Base-by-base conservation (phyloP, 2,329 filamentous ascomycete genomes). In the Ophiocordyceps robertsii region DNA sequence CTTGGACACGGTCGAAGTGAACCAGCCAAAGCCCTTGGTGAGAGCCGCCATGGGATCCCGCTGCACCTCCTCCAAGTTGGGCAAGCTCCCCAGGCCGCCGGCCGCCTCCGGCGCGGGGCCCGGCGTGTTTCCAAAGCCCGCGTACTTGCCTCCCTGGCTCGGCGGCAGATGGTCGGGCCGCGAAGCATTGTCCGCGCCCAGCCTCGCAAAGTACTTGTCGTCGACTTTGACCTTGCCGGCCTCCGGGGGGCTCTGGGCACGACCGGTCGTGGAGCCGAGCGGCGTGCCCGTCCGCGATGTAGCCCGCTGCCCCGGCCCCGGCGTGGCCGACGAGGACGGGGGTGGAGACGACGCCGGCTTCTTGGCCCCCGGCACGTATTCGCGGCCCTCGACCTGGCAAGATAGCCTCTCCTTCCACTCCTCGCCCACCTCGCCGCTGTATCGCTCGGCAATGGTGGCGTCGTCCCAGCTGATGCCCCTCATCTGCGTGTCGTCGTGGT, bases 11-110 rank as follows among this genome's bases (percentile, higher is more conserved):
- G 86, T 88, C 30, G 78, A 83, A 16, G 87, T 77, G 56, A 96
- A 87, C 88, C 92, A 96, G 9, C 90, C 90, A 55, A 96, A 93
- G 0, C 90, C 85, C 64, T 94, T 95, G 27, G 80, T 87, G 52
- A 98, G 63, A 14, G 90, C 88, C 1, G 77, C 89, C 48, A 96
- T 70, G 0, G 92, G 89, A 58, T 98, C 92, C 57, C 81, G 84
- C 62, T 95, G 87, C 56, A 96, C 77, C 43, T 96, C 90, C 43
- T 92, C 82, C n/a, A 92, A 67, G 12, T 78, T 78, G 0, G 84
- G 84, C 24, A 84, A 64, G 1, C 58, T 63, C 12, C 65, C 60
- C 40, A 60, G 58, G 36, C 60, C 61, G 30, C 61, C 61, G 42
- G 69, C 62, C 41, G 68, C 60, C 16, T 76, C 69, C 42, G 69